Conservation (phyloP, 2,329 filamentous ascomycete species). For the Dactylellina sp. region DNA sequence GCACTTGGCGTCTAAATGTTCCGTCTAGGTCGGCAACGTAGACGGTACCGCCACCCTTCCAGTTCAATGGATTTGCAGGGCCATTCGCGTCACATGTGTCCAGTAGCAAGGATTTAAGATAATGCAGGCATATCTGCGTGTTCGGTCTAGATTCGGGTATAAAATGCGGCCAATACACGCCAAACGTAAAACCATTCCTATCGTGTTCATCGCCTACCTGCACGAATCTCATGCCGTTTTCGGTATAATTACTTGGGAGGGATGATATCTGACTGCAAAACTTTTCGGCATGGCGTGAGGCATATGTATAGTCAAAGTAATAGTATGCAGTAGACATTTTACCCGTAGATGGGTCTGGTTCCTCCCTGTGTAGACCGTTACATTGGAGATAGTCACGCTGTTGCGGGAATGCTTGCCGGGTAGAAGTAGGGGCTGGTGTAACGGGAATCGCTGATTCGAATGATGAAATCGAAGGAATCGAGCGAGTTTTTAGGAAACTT, state of each 20-base stretch:
- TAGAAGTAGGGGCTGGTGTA: neutral
- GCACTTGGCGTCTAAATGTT: constrained; percentile 7
- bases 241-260: constrained; percentile 2
- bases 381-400: neutral
- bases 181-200: constrained; percentile 10
- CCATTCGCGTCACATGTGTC: constrained; percentile 19
- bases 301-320: constrained; percentile 23
- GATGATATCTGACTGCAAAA: constrained; percentile 12
- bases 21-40: constrained; percentile 18
- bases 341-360: neutral
- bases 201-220: constrained; percentile 3
- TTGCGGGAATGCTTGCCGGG: neutral
- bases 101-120: constrained; percentile 14
- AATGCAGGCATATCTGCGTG: neutral
- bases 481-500: no score
- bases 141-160: constrained; percentile 14
- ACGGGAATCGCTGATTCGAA: neutral
- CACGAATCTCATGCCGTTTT: neutral
- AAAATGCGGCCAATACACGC: constrained; percentile 18
- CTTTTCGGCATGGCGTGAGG: constrained; percentile 11
- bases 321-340: constrained; percentile 7
- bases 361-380: constrained; percentile 10
- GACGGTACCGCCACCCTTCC: constrained; percentile 32
- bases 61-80: constrained; percentile 21
- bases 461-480: neutral